Percentiles rank a stretch among this genome's conserved stretches.
Evolutionary conservation across 2,329 filamentous ascomycete species (phyloP).

Genomic region (Apiospora arundinis): DNA sequence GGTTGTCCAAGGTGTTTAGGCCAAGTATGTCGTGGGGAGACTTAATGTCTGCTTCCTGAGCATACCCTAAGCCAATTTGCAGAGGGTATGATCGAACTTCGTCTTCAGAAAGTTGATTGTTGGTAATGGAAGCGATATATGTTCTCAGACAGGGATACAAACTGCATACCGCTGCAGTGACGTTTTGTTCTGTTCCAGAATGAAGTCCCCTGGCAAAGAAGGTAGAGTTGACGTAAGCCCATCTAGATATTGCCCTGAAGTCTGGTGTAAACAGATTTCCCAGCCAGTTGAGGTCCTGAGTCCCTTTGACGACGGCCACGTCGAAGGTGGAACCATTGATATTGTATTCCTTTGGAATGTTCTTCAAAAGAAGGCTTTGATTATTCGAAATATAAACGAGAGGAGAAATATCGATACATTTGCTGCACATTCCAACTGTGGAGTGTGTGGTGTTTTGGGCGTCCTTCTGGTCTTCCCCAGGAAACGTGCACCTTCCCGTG

Average conservation of each 20-base stretch:
- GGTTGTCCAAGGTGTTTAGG: too few species aligned
- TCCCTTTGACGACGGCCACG: background rate
- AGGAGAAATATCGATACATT: background rate
- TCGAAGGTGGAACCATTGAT: background rate
- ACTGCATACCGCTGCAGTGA: background rate
- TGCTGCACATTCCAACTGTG: constrained; percentile 8
- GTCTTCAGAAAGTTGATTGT: background rate
- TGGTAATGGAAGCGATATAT: background rate
- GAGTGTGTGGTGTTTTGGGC: background rate
- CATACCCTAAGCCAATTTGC: background rate
- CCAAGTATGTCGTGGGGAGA: too few species aligned
- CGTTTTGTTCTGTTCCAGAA: too few species aligned
- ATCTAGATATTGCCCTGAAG: background rate
- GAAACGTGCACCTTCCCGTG: constrained; percentile 9
- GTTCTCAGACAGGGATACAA: background rate
- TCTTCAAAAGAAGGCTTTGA: background rate
- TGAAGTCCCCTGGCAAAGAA: background rate
- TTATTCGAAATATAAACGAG: background rate
- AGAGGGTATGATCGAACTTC: background rate
- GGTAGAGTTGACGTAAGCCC: constrained; percentile 5
- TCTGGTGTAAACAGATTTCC: constrained; percentile 1
- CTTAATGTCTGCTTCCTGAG: too few species aligned
- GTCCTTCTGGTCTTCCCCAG: background rate
- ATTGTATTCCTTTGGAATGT: background rate
- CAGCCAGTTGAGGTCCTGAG: background rate